These are phyloP conservation scores for Teunomyces kruisii DNA, from an alignment of 805 yeast species.

Conservation along the genomic window DNA sequence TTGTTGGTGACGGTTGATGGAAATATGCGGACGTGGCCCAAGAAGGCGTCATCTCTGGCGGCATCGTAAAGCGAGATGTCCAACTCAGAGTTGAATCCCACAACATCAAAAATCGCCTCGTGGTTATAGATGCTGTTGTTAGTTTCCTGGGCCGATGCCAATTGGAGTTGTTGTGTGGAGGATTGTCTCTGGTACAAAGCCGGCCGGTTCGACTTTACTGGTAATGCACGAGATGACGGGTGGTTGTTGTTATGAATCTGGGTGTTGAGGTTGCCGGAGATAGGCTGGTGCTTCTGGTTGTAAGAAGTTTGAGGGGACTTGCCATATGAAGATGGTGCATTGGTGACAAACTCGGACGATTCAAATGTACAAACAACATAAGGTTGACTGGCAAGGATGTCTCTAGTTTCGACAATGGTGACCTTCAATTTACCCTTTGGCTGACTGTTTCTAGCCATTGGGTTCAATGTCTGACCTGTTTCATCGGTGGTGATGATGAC, in stretches of 20 bases:
- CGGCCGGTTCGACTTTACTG: constrained; percentile 23
- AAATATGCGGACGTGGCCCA: constrained; percentile 77
- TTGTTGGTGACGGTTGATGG: constrained; percentile 54
- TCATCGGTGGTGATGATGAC: constrained; percentile 43
- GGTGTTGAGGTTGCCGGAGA: constrained; percentile 13
- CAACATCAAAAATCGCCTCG: constrained; percentile 88
- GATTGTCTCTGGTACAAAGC: constrained; percentile 40
- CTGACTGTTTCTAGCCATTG: constrained; percentile 28
- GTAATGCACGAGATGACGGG: constrained; percentile 11
- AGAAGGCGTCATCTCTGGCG: constrained; percentile 72
- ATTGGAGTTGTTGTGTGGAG: constrained; percentile 34
- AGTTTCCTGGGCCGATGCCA: constrained; percentile 15
- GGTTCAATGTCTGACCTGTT: constrained; percentile 32
- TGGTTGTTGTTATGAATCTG: constrained; percentile 9
- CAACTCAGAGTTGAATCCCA: constrained; percentile 78
- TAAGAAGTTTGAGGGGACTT: constrained; percentile 22
- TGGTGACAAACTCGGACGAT: constrained; percentile 85
- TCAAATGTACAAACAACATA: constrained; percentile 91
- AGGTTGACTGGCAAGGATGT: constrained; percentile 67
- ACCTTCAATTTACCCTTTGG: constrained; percentile 86
- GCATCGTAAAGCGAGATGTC: constrained; percentile 93
- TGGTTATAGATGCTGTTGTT: constrained; percentile 36
- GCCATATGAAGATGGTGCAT: constrained; percentile 61
- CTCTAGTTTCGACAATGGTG: constrained; percentile 75
- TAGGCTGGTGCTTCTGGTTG: constrained; percentile 12